phyloP scores from a whole-genome alignment of 495 filamentous ascomycete species.

The Neurospora intermedia region DNA sequence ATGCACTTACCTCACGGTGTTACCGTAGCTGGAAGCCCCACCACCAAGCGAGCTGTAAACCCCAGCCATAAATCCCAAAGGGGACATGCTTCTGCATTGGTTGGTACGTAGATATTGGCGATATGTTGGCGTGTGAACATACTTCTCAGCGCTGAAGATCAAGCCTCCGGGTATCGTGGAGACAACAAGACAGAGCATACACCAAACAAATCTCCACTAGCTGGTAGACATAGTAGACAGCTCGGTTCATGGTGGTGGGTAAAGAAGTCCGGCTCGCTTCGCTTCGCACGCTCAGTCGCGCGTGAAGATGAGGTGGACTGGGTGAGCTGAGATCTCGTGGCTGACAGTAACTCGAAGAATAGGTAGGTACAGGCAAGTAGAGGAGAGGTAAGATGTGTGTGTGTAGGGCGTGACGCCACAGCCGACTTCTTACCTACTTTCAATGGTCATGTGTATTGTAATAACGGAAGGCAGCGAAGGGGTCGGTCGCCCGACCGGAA shows the following conservation, averaged over 20 bases:
- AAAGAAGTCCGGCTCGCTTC: neutral
- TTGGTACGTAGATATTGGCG: neutral
- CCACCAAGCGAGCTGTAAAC: neutral
- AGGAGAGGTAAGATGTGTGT: neutral
- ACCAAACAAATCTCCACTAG: neutral
- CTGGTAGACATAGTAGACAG: neutral
- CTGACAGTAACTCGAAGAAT: neutral
- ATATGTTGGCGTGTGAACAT: neutral
- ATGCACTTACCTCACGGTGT: neutral
- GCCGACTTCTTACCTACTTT: neutral
- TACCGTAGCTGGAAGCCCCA: neutral
- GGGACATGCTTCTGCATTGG: neutral
- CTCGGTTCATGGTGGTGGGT: neutral
- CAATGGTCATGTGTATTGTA: neutral
- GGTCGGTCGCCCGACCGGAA: neutral
- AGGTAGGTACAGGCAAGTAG: neutral
- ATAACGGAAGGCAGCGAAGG: neutral
- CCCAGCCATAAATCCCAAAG: neutral
- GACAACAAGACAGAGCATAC: neutral
- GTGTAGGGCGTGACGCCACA: neutral
- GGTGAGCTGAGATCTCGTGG: neutral
- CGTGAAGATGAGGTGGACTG: neutral
- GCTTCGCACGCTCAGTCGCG: neutral
- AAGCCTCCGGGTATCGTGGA: neutral
- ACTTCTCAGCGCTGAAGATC: neutral